Conservation (phyloP, 108 stramenopile species). For the Cyclotella choctawhatcheeana region DNA sequence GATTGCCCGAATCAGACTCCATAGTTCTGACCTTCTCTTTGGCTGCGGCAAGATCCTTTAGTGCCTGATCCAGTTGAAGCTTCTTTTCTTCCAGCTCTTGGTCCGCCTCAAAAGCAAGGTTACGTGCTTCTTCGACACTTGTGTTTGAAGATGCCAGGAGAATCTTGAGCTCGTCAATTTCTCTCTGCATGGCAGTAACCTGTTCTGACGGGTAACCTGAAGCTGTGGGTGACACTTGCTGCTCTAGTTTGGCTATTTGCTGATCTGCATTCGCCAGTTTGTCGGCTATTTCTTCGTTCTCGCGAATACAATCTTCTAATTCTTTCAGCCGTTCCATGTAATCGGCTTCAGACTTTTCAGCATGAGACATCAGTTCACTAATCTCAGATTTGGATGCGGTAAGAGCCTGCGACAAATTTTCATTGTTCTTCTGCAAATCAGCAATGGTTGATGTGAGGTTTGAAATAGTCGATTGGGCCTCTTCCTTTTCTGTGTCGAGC, state of each 20-base stretch:
- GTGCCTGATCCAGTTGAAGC: constrained; percentile 46
- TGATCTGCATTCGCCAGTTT: background rate
- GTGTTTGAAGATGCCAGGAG: constrained; percentile 65
- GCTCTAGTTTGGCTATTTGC: constrained; percentile 16
- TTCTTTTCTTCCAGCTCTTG: constrained; percentile 47
- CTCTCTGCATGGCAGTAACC: constrained; percentile 27
- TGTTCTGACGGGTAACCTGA: constrained; percentile 6
- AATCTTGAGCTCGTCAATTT: constrained; percentile 64
- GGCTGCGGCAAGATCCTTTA: constrained; percentile 38
- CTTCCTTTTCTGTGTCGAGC: constrained; percentile 12
- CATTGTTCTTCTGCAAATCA: constrained; percentile 3
- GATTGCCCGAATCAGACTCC: background rate
- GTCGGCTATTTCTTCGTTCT: constrained; percentile 6
- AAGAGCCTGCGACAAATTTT: constrained; percentile 2
- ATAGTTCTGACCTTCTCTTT: constrained; percentile 26
- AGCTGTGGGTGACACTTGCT: constrained; percentile 2
- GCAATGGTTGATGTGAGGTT: constrained; percentile 1
- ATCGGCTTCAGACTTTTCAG: constrained; percentile 15
- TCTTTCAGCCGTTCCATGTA: constrained; percentile 20
- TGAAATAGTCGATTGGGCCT: background rate
- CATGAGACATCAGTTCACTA: constrained; percentile 17
- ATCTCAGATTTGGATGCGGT: constrained; percentile 3
- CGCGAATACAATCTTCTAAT: constrained; percentile 3
- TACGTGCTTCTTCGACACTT: constrained; percentile 66
- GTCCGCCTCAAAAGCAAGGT: constrained; percentile 44